Percentiles rank a stretch among this genome's conserved stretches.
phyloP scores from a whole-genome alignment of 2,329 filamentous ascomycete species.

The Fusarium veterinarium region DNA sequence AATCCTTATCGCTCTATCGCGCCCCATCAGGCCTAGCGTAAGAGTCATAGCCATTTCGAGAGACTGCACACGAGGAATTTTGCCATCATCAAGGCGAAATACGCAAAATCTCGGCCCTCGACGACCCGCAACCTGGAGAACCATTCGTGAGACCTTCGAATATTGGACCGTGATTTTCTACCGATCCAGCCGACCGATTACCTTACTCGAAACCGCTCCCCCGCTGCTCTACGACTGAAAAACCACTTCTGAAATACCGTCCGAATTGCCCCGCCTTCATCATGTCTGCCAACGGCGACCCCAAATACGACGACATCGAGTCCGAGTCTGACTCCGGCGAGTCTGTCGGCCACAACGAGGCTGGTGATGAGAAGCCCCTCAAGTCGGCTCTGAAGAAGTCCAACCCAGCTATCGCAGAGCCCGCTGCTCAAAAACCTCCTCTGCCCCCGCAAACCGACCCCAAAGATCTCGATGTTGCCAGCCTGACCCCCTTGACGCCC shows the following conservation, averaged over 20 bases:
- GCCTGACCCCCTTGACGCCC: slow-evolving; percentile 85
- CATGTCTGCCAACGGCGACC: slow-evolving; percentile 70
- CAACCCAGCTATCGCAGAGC: slow-evolving; percentile 64
- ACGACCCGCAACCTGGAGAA: slow-evolving; percentile 37
- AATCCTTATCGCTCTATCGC: slow-evolving; percentile 55
- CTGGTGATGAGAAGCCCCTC: slow-evolving; percentile 73
- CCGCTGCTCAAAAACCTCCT: slow-evolving; percentile 63
- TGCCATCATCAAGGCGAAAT: slow-evolving; percentile 53
- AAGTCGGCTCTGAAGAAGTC: slow-evolving; percentile 91
- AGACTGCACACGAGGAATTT: slow-evolving; percentile 58
- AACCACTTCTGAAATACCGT: slow-evolving; percentile 33
- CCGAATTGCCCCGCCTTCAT: slow-evolving; percentile 50
- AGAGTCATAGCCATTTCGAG: slow-evolving; percentile 52
- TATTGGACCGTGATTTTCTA: slow-evolving; percentile 38
- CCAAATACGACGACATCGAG: slow-evolving; percentile 78
- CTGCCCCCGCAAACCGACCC: slow-evolving; percentile 93
- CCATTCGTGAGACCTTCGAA: slow-evolving; percentile 19
- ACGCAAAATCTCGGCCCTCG: slow-evolving; percentile 40
- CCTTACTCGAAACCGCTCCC: slow-evolving; percentile 15
- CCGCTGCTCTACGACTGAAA: slow-evolving; percentile 34
- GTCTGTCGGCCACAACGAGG: slow-evolving; percentile 69
- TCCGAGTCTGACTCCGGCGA: slow-evolving; percentile 77
- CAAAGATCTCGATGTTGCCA: slow-evolving; percentile 84
- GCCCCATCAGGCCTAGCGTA: slow-evolving; percentile 51
- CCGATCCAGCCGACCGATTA: slow-evolving; percentile 26